Evolutionary conservation across 352 stramenopile genomes (phyloP), one percentile per base, ranked within the genome.

Genomic region (Discostella stelligera): DNA sequence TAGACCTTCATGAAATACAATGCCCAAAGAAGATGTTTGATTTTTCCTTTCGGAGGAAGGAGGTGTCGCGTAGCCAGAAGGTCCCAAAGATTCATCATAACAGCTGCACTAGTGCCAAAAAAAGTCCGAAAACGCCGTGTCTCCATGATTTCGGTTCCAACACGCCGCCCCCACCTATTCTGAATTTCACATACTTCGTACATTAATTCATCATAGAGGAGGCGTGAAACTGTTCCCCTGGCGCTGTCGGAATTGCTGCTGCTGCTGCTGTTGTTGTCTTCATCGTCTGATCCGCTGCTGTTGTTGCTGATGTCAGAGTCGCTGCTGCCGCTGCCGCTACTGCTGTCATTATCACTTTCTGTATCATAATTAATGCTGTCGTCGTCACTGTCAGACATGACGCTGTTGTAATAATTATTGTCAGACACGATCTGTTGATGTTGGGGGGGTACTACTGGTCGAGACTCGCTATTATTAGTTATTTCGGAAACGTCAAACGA

Each of bases 21-120:
- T 9, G 18, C 30, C 59, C 32, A 55, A 18, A 67, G 30, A 54
- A 55, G 48, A 13, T 23, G n/a, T 5, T 54, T 23, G 6, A 54
- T 37, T 27, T 4, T 67, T 10, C 32, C 59, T 41, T 54, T 13
- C 7, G 23, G 14, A n/a, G 59, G 59, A 16, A 67, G 3, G 13
- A 20, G 18, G 9, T 39, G 14, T 14, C 30, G 27, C 18, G 14
- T 16, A 6, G 18, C 37, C 37, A 67, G 27, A 20, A 55, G 21
- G 7, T 37, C 16, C 59, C 59, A 65, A 23, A 44, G 7, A 23
- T 37, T 48, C 14, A 54, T 16, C 48, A 48, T 37, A 54, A 39
- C 59, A 10, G 9, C 5, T 55, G 59, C 59, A 30, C 16, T 32
- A 41, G 41, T 54, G n/a, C 59, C 59, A 67, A 67, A 67, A 18